These are phyloP conservation scores for Colletotrichum somersetense DNA, from an alignment of 2,329 filamentous ascomycete genomes.

Conservation along the genomic window DNA sequence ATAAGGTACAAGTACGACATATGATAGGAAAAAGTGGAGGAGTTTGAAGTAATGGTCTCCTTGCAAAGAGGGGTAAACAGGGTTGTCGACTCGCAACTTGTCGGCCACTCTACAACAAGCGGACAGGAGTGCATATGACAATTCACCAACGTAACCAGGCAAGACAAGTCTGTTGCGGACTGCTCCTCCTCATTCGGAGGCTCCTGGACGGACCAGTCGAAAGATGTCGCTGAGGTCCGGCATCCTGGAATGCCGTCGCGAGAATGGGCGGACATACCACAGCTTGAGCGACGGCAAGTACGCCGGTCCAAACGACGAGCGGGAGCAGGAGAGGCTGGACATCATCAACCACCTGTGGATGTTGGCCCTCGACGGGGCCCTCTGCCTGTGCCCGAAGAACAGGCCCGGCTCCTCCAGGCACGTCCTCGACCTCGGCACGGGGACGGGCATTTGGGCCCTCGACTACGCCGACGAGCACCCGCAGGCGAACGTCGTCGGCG, in stretches of 20 bases:
- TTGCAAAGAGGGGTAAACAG: constrained; percentile 6
- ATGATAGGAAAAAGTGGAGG: constrained; percentile 1
- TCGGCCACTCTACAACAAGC: background rate
- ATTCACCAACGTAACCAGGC: background rate
- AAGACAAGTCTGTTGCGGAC: background rate
- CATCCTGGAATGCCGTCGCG: constrained; percentile 32
- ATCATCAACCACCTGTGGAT: constrained; percentile 53
- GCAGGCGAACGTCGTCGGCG: constrained; percentile 43
- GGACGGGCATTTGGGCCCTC: constrained; percentile 39
- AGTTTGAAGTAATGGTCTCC: background rate
- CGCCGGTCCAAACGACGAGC: constrained; percentile 46
- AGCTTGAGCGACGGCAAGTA: constrained; percentile 47
- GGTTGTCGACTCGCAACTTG: too few species aligned
- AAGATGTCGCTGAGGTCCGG: constrained; percentile 35
- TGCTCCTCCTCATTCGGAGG: constrained; percentile 1
- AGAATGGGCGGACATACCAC: constrained; percentile 42
- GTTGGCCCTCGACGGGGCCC: constrained; percentile 49
- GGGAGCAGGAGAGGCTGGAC: constrained; percentile 45
- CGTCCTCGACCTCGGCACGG: background rate
- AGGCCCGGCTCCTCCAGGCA: too few species aligned
- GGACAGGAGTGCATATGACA: background rate
- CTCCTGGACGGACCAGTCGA: background rate
- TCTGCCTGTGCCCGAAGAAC: constrained; percentile 37
- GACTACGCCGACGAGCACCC: constrained; percentile 32
- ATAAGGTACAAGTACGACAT: background rate